Conservation (phyloP, 306 rosid genomes). For the Dryas octopetala region DNA sequence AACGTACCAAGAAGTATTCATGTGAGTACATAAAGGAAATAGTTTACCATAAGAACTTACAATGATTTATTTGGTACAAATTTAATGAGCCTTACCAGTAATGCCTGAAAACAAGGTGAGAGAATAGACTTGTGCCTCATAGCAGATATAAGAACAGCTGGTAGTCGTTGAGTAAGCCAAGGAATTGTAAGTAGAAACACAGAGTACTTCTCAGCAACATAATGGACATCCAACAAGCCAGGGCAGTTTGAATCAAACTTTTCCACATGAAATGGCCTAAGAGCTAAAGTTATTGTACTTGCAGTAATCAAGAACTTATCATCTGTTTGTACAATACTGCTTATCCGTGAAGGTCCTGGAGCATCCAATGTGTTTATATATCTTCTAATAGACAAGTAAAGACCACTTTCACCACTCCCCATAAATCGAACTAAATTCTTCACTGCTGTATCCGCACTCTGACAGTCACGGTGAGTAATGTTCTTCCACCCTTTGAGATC, state of each 20-base stretch:
- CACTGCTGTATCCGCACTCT: slow-evolving; percentile 59
- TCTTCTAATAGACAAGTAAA: slow-evolving; percentile 65
- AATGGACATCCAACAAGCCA: slow-evolving; percentile 44
- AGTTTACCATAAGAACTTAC: neutral
- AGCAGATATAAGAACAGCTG: slow-evolving; percentile 75
- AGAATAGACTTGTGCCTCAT: slow-evolving; percentile 78
- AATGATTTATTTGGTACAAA: slow-evolving; percentile 21
- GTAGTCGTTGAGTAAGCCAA: slow-evolving; percentile 67
- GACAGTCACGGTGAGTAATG: slow-evolving; percentile 37
- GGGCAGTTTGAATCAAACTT: slow-evolving; percentile 37
- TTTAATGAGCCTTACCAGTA: slow-evolving; percentile 72
- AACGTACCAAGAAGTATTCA: neutral
- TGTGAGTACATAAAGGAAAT: neutral
- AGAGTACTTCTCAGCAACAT: slow-evolving; percentile 62
- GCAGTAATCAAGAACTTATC: slow-evolving; percentile 72
- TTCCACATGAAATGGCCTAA: slow-evolving; percentile 68
- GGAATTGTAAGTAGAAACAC: slow-evolving; percentile 71
- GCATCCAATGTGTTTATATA: slow-evolving; percentile 55
- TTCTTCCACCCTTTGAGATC: slow-evolving; percentile 81
- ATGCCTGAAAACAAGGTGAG: slow-evolving; percentile 67
- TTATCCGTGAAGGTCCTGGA: slow-evolving; percentile 37
- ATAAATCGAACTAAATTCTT: slow-evolving; percentile 61
- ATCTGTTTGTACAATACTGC: slow-evolving; percentile 42
- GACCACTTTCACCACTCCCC: slow-evolving; percentile 60
- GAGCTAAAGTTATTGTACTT: slow-evolving; percentile 81